Conservation (phyloP, 78 protist species). For the Dictyostelium discoideum region DNA sequence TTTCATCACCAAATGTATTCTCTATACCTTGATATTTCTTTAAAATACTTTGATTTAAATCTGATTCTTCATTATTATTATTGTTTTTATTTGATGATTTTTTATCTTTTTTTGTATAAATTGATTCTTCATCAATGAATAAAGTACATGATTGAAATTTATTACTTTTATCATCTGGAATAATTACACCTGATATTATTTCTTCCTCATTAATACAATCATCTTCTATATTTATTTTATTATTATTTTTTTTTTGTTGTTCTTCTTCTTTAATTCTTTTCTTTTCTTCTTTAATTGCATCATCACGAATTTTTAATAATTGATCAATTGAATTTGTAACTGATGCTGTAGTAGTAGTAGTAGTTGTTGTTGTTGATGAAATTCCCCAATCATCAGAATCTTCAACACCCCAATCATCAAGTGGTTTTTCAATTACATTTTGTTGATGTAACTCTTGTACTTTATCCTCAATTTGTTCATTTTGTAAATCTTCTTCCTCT, state of each 20-base stretch:
- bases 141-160: slow-evolving; percentile 34
- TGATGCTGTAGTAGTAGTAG: background rate
- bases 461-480: background rate
- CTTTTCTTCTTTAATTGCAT: slow-evolving; percentile 28
- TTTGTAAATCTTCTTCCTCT: slow-evolving; percentile 21
- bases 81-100: background rate
- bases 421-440: background rate
- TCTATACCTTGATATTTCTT: slow-evolving; percentile 13
- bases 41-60: background rate
- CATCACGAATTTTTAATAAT: slow-evolving; percentile 30
- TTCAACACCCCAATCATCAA: slow-evolving; percentile 65
- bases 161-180: slow-evolving; percentile 50
- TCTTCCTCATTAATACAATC: slow-evolving; percentile 5
- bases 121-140: slow-evolving; percentile 37
- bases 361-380: background rate
- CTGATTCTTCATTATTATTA: background rate
- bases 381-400: slow-evolving; percentile 63
- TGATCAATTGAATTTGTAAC: slow-evolving; percentile 33
- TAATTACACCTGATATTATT: slow-evolving; percentile 10
- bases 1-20: slow-evolving; percentile 1
- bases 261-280: background rate
- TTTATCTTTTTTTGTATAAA: background rate
- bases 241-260: background rate
- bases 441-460: no score
- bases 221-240: background rate